These are phyloP conservation scores for Daedaleopsis sinensis DNA, from an alignment of 768 basidiomycete species.

Conservation along the genomic window DNA sequence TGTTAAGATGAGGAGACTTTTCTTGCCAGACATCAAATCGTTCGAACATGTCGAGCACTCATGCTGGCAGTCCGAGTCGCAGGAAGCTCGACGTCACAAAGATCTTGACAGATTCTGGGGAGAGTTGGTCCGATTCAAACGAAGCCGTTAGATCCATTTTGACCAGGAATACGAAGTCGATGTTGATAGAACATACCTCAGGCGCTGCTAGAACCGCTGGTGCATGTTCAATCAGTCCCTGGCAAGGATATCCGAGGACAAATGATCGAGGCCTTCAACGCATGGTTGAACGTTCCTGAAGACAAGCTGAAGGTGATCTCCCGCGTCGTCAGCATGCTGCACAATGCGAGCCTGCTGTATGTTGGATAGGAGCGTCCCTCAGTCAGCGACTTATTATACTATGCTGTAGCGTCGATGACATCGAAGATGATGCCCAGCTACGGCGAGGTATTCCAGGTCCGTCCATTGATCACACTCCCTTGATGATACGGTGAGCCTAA, in stretches of 20 bases:
- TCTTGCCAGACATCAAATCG: too few relatives aligned
- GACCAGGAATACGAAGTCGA: too few relatives aligned
- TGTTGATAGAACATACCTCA: constrained; percentile 12
- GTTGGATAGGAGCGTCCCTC: constrained; percentile 22
- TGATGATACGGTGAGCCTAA: not conserved
- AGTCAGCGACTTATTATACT: not conserved
- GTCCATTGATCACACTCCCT: constrained; percentile 6
- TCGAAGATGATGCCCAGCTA: constrained; percentile 89
- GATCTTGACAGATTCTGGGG: too few relatives aligned
- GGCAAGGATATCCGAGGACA: constrained; percentile 92
- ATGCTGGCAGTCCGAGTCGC: too few relatives aligned
- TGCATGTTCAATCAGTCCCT: constrained; percentile 79
- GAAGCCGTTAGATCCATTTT: too few relatives aligned
- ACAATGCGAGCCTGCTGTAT: constrained; percentile 91
- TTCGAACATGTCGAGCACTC: too few relatives aligned
- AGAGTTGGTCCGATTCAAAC: too few relatives aligned
- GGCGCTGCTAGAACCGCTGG: constrained; percentile 84
- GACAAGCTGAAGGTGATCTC: constrained; percentile 74
- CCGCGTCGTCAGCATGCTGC: constrained; percentile 89
- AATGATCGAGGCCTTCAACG: constrained; percentile 91
- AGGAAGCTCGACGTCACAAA: too few relatives aligned
- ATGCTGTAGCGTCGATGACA: constrained; percentile 80
- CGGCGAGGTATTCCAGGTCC: constrained; percentile 82
- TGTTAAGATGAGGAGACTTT: too few relatives aligned
- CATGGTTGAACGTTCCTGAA: constrained; percentile 83